Evolutionary conservation across 306 rosid species (phyloP).

Genomic region (Prunus armeniaca): DNA sequence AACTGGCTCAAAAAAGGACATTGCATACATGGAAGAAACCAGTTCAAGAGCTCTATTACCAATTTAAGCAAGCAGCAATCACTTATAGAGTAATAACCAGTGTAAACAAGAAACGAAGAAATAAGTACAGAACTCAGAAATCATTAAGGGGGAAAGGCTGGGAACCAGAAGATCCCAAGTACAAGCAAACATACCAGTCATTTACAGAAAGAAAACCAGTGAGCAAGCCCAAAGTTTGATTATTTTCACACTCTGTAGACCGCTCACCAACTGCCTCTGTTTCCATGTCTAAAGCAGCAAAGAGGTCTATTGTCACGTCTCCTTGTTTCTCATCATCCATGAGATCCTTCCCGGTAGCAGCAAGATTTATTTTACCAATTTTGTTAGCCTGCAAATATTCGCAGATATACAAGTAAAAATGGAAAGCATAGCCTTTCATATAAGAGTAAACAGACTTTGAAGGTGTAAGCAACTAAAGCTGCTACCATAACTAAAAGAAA

Average conservation of each 20-base stretch:
- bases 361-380: constrained; percentile 95
- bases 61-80: background rate
- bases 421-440: background rate
- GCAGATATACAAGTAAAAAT: background rate
- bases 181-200: constrained; percentile 62
- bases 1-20: background rate
- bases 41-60: background rate
- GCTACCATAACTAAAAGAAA: background rate
- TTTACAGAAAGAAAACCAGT: constrained; percentile 86
- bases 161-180: constrained; percentile 2
- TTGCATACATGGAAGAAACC: background rate
- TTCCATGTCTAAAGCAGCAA: constrained; percentile 77
- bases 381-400: constrained; percentile 68
- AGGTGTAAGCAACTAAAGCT: background rate
- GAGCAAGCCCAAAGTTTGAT: constrained; percentile 93
- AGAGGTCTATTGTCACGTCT: constrained; percentile 84
- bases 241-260: constrained; percentile 72
- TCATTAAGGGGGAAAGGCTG: background rate
- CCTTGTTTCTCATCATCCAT: constrained; percentile 99
- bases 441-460: constrained; percentile 7
- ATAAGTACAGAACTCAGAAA: background rate
- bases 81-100: background rate
- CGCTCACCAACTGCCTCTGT: constrained; percentile 75
- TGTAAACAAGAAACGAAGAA: background rate
- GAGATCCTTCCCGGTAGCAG: constrained; percentile 93